A percentile compares a stretch with the other conserved stretches of the same genome.
Evolutionary conservation across 1,284 basidiomycete species (phyloP).

Genomic region (Phellinidium pouzarii): DNA sequence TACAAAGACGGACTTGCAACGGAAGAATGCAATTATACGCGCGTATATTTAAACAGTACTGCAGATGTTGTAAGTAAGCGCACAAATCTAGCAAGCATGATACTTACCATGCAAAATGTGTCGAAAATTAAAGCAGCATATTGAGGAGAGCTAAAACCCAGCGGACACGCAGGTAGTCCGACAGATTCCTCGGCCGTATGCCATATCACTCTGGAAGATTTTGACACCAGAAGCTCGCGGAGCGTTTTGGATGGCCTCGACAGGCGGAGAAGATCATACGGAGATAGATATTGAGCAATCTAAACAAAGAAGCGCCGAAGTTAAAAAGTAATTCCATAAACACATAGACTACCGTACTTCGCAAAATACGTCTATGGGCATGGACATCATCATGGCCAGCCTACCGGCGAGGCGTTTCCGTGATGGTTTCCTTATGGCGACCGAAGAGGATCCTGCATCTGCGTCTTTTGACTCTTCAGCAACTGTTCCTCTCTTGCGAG

Average conservation of each 20-base stretch:
- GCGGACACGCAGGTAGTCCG: conserved; percentile 13
- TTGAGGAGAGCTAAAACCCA: conserved; percentile 13
- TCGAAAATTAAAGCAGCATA: conserved; percentile 14
- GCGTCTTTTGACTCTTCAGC: too few relatives aligned
- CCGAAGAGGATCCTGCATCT: too few relatives aligned
- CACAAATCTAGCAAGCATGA: background rate
- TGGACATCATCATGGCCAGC: background rate
- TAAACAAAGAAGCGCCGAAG: background rate
- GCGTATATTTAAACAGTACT: background rate
- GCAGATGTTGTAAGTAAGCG: background rate
- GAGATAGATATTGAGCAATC: conserved; percentile 14
- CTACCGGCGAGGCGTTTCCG: background rate
- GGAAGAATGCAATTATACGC: too few relatives aligned
- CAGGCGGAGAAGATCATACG: conserved; percentile 14
- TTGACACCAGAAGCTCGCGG: conserved; percentile 11
- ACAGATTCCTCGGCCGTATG: background rate
- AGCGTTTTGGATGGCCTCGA: conserved; percentile 5
- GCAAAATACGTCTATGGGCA: background rate
- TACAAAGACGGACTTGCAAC: background rate
- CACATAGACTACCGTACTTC: background rate
- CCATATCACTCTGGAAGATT: conserved; percentile 12
- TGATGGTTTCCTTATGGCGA: too few relatives aligned
- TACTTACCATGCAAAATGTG: conserved; percentile 11
- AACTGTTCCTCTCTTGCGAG: too few relatives aligned
- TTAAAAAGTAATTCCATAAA: background rate